These are phyloP conservation scores for Spathaspora boniae DNA, from an alignment of 805 yeast genomes.

Conservation along the genomic window DNA sequence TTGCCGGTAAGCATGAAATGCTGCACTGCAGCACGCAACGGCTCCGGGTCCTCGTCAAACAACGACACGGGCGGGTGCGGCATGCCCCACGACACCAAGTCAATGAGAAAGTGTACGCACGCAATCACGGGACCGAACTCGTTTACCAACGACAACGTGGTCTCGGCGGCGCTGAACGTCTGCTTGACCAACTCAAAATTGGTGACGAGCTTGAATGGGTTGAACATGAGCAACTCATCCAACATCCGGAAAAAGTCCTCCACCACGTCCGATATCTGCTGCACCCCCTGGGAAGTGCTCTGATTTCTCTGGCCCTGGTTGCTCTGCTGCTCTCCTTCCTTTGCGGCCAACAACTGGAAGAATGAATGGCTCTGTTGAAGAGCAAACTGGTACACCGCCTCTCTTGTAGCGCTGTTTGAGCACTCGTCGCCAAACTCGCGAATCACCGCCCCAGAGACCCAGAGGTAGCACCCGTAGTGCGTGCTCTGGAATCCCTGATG, in stretches of 20 bases:
- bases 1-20: conserved; percentile 37
- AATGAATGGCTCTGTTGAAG: conserved; percentile 61
- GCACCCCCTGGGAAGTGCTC: conserved; percentile 21
- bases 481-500: conserved; percentile 67
- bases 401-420: conserved; percentile 30
- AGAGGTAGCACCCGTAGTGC: conserved; percentile 76
- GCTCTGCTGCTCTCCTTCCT: not conserved
- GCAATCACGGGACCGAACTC: conserved; percentile 71
- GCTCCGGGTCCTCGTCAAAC: conserved; percentile 49
- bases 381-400: conserved; percentile 72
- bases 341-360: conserved; percentile 38
- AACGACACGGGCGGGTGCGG: conserved; percentile 76
- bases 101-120: conserved; percentile 74
- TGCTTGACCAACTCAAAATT: conserved; percentile 46
- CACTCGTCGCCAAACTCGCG: conserved; percentile 65
- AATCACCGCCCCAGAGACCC: conserved; percentile 83
- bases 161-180: conserved; percentile 56
- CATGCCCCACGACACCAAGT: conserved; percentile 81
- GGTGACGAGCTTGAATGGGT: conserved; percentile 51
- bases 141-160: conserved; percentile 47
- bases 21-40: conserved; percentile 46
- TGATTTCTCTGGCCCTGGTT: conserved; percentile 10
- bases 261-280: conserved; percentile 59
- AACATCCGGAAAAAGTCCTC: conserved; percentile 87
- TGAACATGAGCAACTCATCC: conserved; percentile 73